Conservation (phyloP, 1,284 basidiomycete genomes). For the Phellopilus nigrolimitatus region DNA sequence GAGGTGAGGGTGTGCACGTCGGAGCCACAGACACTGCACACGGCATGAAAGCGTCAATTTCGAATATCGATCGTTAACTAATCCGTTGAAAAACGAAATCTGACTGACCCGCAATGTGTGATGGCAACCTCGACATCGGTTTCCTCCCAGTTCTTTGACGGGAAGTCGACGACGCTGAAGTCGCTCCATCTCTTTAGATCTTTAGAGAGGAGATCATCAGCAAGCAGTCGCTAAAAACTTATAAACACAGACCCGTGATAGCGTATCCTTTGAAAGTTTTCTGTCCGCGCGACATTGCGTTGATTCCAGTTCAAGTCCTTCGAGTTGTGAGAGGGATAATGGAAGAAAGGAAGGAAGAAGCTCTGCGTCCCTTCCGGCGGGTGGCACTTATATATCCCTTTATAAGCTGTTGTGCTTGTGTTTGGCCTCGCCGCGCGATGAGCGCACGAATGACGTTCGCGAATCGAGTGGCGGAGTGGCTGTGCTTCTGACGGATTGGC, state of each 20-base stretch:
- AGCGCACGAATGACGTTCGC: not conserved
- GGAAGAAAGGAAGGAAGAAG: not conserved
- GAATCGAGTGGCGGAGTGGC: too few species aligned
- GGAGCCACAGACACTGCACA: slow-evolving; percentile 24
- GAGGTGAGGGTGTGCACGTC: slow-evolving; percentile 35
- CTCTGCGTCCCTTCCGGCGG: not conserved
- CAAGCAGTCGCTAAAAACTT: not conserved
- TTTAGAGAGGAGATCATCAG: not conserved
- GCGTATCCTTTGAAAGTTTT: too few species aligned
- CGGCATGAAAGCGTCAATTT: not conserved
- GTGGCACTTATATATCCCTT: too few species aligned
- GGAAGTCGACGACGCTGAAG: slow-evolving; percentile 38
- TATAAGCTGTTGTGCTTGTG: not conserved
- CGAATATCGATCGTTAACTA: not conserved
- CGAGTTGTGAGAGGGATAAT: not conserved
- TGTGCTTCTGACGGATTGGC: not conserved
- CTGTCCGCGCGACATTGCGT: not conserved
- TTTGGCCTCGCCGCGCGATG: not conserved
- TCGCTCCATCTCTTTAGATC: slow-evolving; percentile 35
- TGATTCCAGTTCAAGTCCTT: slow-evolving; percentile 1
- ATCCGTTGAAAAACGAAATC: not conserved
- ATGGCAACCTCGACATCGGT: slow-evolving; percentile 38
- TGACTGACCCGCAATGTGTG: slow-evolving; percentile 34
- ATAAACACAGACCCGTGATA: slow-evolving; percentile 11
- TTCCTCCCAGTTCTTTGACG: slow-evolving; percentile 33